phyloP scores from a whole-genome alignment of 257 asterid genomes.

The Penstemon newberryi region DNA sequence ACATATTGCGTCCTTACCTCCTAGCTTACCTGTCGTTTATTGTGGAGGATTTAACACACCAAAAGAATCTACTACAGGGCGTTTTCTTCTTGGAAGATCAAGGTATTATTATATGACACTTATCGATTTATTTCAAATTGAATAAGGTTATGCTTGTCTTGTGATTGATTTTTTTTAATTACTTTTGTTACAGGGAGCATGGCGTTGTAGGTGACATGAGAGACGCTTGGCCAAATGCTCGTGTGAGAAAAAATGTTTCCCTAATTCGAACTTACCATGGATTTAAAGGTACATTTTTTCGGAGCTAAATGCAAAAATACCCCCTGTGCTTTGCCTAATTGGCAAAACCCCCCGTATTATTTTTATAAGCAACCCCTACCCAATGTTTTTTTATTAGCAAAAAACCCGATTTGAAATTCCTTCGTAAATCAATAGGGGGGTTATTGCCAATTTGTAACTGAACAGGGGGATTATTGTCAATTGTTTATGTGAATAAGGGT shows the following conservation, averaged over 20 bases:
- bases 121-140: not conserved
- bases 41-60: conserved; percentile 97
- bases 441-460: too few relatives aligned
- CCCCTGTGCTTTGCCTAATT: too few relatives aligned
- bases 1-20: conserved; percentile 98
- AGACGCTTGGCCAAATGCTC: conserved; percentile 99
- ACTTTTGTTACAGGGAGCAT: conserved; percentile 67
- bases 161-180: too few relatives aligned
- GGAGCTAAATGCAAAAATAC: too few relatives aligned
- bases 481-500: too few relatives aligned
- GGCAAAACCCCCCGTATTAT: too few relatives aligned
- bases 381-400: too few relatives aligned
- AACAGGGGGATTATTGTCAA: too few relatives aligned
- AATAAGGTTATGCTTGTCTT: not conserved
- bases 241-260: conserved; percentile 83
- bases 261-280: conserved; percentile 88
- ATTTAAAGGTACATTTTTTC: conserved; percentile 66
- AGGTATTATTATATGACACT: conserved; percentile 43
- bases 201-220: conserved; percentile 98
- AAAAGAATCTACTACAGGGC: conserved; percentile 96
- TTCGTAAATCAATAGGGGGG: too few relatives aligned
- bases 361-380: too few relatives aligned
- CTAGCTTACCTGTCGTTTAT: conserved; percentile 84
- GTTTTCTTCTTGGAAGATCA: conserved; percentile 98
- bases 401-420: too few relatives aligned